Evolutionary conservation across 2,329 filamentous ascomycete species (phyloP), one percentile per base, ranked within the genome.

Genomic region (Alternaria triticimaculans): DNA sequence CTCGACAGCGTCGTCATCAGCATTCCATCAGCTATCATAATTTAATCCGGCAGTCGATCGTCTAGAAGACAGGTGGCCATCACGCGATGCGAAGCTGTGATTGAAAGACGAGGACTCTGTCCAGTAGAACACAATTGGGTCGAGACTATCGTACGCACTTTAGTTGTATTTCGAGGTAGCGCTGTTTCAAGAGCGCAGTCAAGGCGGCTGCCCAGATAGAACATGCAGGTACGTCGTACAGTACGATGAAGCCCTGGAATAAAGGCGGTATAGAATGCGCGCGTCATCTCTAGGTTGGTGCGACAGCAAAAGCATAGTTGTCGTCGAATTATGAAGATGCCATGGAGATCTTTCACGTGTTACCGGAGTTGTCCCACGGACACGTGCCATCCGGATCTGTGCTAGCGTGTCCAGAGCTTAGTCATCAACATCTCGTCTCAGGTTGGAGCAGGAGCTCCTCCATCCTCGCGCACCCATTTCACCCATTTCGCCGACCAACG

Each of bases 21-120:
- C 26, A 33, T 3, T 20, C 10, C 2, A 28, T 51, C 26, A 10
- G n/a, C 15, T 2, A 41, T 41, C 4, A 0, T 21, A 6, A 11
- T 26, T 9, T 7, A 25, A 26, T 25, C 14, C 15, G n/a, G 37
- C 37, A 26, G 9, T 48, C 21, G 15, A 26, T 28, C 23, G 6
- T 26, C 2, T 7, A 5, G 0, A 2, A 12, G 23, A n/a, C 8
- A 18, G 6, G 23, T 11, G 15, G 8, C 23, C n/a, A 18, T 6
- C 0, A 41, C 15, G 37, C n/a, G 8, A 41, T 11, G 18, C 15
- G 2, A 18, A 41, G 37, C 9, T 41, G 1, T 41, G 37, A 15
- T 41, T 3, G 0, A 10, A 18, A 2, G 37, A 41, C 1, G 0
- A 18, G 1, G 8, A 18, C 37, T 18, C 18, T 0, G 0, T 41